phyloP scores from a whole-genome alignment of 2,329 filamentous ascomycete species.

The Calonectria honghensis region DNA sequence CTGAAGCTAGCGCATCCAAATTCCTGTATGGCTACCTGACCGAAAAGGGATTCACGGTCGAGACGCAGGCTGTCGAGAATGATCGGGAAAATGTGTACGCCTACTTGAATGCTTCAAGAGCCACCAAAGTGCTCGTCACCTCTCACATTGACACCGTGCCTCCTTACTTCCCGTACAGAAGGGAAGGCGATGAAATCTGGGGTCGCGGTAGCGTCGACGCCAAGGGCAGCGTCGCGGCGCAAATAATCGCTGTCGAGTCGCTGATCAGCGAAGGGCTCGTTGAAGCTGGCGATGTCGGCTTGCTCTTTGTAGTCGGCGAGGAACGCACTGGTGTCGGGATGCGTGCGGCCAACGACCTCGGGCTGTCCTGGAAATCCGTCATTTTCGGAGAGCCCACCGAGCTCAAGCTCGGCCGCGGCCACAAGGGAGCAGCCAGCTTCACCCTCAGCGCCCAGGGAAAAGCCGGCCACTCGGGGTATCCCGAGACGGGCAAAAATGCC shows the following conservation, averaged over 20 bases:
- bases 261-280: slow-evolving; percentile 43
- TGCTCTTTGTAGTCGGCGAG: slow-evolving; percentile 53
- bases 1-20: not conserved
- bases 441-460: slow-evolving; percentile 78
- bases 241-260: slow-evolving; percentile 49
- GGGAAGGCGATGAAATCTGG: slow-evolving; percentile 64
- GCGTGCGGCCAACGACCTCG: slow-evolving; percentile 48
- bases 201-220: slow-evolving; percentile 83
- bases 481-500: slow-evolving; percentile 86
- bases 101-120: slow-evolving; percentile 68
- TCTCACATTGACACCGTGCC: slow-evolving; percentile 86
- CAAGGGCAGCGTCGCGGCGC: slow-evolving; percentile 71
- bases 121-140: slow-evolving; percentile 76
- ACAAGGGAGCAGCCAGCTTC: slow-evolving; percentile 52
- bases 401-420: slow-evolving; percentile 52
- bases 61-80: slow-evolving; percentile 59
- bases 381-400: slow-evolving; percentile 55
- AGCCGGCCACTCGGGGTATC: slow-evolving; percentile 89
- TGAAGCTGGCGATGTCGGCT: slow-evolving; percentile 45
- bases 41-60: slow-evolving; percentile 61
- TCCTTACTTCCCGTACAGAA: slow-evolving; percentile 78
- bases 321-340: slow-evolving; percentile 52
- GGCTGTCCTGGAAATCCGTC: slow-evolving; percentile 49
- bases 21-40: slow-evolving; percentile 69
- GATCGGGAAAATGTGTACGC: slow-evolving; percentile 80